These are phyloP conservation scores for Rhizophagus prolifer DNA, from an alignment of 192 early-diverging fungal genomes.

Conservation along the genomic window DNA sequence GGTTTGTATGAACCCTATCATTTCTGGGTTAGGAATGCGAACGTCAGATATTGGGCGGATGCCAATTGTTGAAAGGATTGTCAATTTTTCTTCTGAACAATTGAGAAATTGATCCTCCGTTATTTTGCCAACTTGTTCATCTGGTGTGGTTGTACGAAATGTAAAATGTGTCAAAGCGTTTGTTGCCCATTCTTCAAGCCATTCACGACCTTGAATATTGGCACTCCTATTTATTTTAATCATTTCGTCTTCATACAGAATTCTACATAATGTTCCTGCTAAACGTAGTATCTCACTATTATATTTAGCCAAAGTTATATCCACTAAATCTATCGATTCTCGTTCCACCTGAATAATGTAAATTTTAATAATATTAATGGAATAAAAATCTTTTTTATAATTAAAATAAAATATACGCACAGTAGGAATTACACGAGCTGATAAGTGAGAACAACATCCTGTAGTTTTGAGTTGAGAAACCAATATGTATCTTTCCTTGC, in stretches of 20 bases:
- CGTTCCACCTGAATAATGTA: conserved; percentile 58
- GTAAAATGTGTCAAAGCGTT: conserved; percentile 68
- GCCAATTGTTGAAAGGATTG: conserved; percentile 68
- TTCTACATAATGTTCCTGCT: conserved; percentile 68
- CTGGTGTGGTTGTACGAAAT: conserved; percentile 72
- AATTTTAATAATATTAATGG: not conserved
- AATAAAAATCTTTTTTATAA: no score
- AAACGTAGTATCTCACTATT: conserved; percentile 77
- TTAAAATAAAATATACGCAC: conserved; percentile 30
- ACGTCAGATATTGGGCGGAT: conserved; percentile 50
- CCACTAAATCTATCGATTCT: conserved; percentile 87
- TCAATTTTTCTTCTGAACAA: conserved; percentile 46
- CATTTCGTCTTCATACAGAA: conserved; percentile 80
- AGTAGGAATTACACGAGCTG: conserved; percentile 85
- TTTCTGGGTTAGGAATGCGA: conserved; percentile 61
- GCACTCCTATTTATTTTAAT: conserved; percentile 54
- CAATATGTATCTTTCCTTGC: conserved; percentile 87
- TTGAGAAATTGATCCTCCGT: conserved; percentile 59
- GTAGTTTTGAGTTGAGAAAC: conserved; percentile 91
- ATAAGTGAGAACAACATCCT: conserved; percentile 75
- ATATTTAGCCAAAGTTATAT: conserved; percentile 72
- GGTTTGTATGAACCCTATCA: conserved; percentile 61
- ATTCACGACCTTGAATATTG: not conserved
- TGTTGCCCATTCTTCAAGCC: conserved; percentile 50
- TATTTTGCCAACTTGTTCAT: conserved; percentile 58